phyloP scores from a whole-genome alignment of 352 stramenopile species.

The Pythium sukuiense region DNA sequence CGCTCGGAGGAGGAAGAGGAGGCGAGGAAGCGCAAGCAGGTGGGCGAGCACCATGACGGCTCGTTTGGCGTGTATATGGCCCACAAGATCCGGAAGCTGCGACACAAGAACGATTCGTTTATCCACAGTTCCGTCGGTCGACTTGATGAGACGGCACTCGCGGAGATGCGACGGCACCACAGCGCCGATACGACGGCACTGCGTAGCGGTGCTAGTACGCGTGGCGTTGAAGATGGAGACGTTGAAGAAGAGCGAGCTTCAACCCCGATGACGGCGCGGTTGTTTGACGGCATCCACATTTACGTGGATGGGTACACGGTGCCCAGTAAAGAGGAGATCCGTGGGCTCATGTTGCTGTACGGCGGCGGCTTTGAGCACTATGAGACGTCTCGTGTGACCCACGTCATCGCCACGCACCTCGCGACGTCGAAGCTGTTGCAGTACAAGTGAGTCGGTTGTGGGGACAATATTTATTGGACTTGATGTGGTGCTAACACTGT shows the following conservation, averaged over 20 bases:
- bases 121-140: not conserved
- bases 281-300: conserved; percentile 82
- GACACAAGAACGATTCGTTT: conserved; percentile 61
- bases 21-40: conserved; percentile 36
- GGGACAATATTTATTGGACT: not conserved
- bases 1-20: conserved; percentile 12
- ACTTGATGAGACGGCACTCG: conserved; percentile 9
- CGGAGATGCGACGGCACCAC: not conserved
- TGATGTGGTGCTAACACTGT: not conserved
- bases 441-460: conserved; percentile 55
- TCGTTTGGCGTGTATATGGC: conserved; percentile 90
- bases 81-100: conserved; percentile 91
- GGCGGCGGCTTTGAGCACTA: conserved; percentile 90
- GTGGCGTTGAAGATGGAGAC: conserved; percentile 7
- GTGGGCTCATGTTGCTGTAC: conserved; percentile 70
- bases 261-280: conserved; percentile 2
- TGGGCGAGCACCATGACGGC: conserved; percentile 87
- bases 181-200: conserved; percentile 18
- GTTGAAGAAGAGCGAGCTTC: conserved; percentile 7
- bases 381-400: conserved; percentile 80
- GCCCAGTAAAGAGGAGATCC: conserved; percentile 84
- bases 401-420: conserved; percentile 87
- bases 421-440: conserved; percentile 84
- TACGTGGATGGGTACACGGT: conserved; percentile 89
- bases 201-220: not conserved